These are phyloP conservation scores for Oidium heveae DNA, from an alignment of 2,329 filamentous ascomycete species.

Conservation along the genomic window DNA sequence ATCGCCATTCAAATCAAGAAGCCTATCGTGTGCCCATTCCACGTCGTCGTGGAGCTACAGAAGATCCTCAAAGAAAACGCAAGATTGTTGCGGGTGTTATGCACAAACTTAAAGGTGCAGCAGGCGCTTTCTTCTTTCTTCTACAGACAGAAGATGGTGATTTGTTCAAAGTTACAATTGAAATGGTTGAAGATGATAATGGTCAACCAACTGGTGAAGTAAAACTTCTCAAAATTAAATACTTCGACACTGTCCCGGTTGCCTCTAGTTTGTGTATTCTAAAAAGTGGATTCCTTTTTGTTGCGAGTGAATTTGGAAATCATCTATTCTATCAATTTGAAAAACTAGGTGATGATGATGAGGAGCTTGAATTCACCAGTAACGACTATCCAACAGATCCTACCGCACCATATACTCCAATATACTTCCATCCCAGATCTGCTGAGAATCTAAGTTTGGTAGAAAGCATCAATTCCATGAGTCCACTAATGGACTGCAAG, in stretches of 20 bases:
- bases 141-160: conserved; percentile 95
- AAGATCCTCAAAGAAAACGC: conserved; percentile 78
- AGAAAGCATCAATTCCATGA: conserved; percentile 69
- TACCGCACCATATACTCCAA: conserved; percentile 42
- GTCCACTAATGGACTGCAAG: conserved; percentile 75
- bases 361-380: conserved; percentile 66
- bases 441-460: conserved; percentile 65
- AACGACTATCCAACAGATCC: conserved; percentile 61
- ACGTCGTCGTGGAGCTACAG: conserved; percentile 60
- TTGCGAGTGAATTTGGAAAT: conserved; percentile 78
- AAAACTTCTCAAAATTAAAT: conserved; percentile 69
- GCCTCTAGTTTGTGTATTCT: conserved; percentile 74
- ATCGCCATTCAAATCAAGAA: conserved; percentile 87
- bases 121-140: conserved; percentile 86
- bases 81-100: conserved; percentile 79
- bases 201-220: conserved; percentile 64
- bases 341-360: conserved; percentile 84
- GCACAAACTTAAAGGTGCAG: conserved; percentile 69
- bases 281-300: conserved; percentile 86
- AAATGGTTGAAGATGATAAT: conserved; percentile 62
- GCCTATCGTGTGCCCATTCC: conserved; percentile 77
- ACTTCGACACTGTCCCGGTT: conserved; percentile 87
- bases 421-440: conserved; percentile 63
- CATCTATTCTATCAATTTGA: conserved; percentile 94
- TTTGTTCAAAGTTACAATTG: conserved; percentile 84